Base-by-base conservation (phyloP, 2,329 filamentous ascomycete species). In the Microsporum ferrugineum region DNA sequence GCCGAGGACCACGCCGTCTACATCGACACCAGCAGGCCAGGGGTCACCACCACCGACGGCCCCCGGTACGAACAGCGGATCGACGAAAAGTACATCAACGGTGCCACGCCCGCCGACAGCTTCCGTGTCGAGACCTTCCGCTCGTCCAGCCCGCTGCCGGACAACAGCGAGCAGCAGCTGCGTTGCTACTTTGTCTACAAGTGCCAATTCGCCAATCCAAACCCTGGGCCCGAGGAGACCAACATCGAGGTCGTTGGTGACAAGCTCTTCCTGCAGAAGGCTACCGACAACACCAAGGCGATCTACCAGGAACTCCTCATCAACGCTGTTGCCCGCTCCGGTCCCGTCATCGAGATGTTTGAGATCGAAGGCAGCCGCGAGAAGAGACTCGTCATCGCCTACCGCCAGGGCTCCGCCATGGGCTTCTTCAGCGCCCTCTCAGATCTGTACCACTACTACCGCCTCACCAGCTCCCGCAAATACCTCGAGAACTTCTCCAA, bases 401-500 rank as follows among this genome's bases (percentile, higher is more conserved):
- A 96, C 81, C 91, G 92, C 68, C 89, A 92, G 67, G 87, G 91
- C 65, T 95, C 92, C 17, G 94, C 94, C 34, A 82, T 90, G 68
- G 94, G 94, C 65, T 80, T 99, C 69, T 99, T 99, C 82, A 96
- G 91, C 68, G 91, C 94, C 33, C 78, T 99, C 68, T 95, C 89
- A 66, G 91, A 97, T 73, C 80, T 99, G 41, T 99, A 99, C 79
- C 94, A 99, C 78, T 97, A 96, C 83, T 99, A 99, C 71, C 92
- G 94, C 49, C 83, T 97, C 64, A 99, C 94, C 1, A 95, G 89
- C 70, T 94, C 94, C 33, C 84, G 94, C 68, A 99, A 99, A 79
- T 99, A 99, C 71, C 88, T 99, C 56, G 89, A 99, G 77, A 94
- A 97, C 77, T 99, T 99, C 80, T 94, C 91, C 71, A 99, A 99